Conservation (phyloP, 2,329 filamentous ascomycete species). For the Chaetomium olivaceum region DNA sequence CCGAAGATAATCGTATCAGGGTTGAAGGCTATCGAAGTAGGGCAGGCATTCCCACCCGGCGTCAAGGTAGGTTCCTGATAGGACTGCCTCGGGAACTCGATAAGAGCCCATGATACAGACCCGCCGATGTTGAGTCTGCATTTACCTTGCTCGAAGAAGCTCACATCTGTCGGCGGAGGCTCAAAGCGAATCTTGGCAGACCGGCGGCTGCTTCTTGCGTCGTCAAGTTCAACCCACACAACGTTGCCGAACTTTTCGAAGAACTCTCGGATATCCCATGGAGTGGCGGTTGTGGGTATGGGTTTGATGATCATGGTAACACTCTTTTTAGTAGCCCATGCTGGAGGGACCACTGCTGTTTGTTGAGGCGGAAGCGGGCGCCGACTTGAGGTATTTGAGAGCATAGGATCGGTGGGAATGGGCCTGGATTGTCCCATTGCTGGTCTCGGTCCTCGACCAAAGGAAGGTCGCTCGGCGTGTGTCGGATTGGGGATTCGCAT, state of each 20-base stretch:
- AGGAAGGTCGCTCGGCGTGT: background rate
- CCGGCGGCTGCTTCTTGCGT: conserved; percentile 42
- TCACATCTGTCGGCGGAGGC: conserved; percentile 49
- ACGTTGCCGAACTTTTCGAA: conserved; percentile 57
- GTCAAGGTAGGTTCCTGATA: conserved; percentile 22
- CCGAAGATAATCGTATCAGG: conserved; percentile 29
- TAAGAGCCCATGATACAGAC: background rate
- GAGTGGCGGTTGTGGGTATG: conserved; percentile 42
- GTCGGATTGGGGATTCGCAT: background rate
- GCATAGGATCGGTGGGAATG: background rate
- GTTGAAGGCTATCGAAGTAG: conserved; percentile 13
- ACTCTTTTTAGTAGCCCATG: conserved; percentile 22
- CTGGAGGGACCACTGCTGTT: conserved; percentile 13
- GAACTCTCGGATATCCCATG: conserved; percentile 51
- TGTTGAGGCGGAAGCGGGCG: background rate
- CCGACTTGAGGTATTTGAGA: background rate
- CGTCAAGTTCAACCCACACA: conserved; percentile 57
- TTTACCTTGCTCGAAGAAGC: conserved; percentile 51
- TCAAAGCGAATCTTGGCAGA: conserved; percentile 56
- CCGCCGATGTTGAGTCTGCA: conserved; percentile 31
- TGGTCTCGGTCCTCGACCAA: background rate
- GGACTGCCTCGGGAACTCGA: conserved; percentile 19
- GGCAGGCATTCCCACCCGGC: conserved; percentile 28
- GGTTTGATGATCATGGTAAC: conserved; percentile 35
- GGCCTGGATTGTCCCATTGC: background rate